Conservation (phyloP, 306 rosid genomes). For the Senna tora region DNA sequence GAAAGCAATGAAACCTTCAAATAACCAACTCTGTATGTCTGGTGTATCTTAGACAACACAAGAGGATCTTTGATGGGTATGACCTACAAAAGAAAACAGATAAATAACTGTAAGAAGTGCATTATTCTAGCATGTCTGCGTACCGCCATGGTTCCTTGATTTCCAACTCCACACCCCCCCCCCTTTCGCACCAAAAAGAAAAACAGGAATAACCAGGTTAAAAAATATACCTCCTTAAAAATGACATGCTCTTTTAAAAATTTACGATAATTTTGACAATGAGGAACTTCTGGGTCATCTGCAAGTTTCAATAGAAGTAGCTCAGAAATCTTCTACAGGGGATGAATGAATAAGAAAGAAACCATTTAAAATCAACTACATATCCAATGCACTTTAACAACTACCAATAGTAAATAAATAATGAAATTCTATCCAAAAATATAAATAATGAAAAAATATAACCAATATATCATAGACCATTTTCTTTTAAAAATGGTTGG, state of each 20-base stretch:
- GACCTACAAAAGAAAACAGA: constrained; percentile 59
- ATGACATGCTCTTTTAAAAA: constrained; percentile 81
- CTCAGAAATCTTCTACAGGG: not conserved
- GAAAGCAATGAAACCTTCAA: constrained; percentile 63
- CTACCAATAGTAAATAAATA: not conserved
- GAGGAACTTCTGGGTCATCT: constrained; percentile 86
- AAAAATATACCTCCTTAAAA: constrained; percentile 81
- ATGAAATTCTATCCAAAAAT: too few species aligned
- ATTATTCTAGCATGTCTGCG: too few species aligned
- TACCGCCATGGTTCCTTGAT: too few species aligned
- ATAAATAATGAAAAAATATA: constrained; percentile 7
- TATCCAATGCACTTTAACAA: not conserved
- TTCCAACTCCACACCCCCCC: too few species aligned
- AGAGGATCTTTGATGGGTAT: constrained; percentile 76
- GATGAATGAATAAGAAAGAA: not conserved
- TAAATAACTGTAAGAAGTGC: not conserved
- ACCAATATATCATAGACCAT: constrained; percentile 8
- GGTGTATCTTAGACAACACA: constrained; percentile 90
- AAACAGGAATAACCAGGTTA: constrained; percentile 27
- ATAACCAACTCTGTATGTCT: constrained; percentile 90
- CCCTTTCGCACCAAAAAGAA: not conserved
- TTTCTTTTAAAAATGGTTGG: not conserved
- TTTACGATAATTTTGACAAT: constrained; percentile 69
- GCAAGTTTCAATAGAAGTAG: constrained; percentile 7
- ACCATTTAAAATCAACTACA: not conserved